A percentile compares a stretch with the other conserved stretches of the same genome.
Evolutionary conservation across 768 basidiomycete genomes (phyloP).

Genomic region (Hypholoma sublateritium): DNA sequence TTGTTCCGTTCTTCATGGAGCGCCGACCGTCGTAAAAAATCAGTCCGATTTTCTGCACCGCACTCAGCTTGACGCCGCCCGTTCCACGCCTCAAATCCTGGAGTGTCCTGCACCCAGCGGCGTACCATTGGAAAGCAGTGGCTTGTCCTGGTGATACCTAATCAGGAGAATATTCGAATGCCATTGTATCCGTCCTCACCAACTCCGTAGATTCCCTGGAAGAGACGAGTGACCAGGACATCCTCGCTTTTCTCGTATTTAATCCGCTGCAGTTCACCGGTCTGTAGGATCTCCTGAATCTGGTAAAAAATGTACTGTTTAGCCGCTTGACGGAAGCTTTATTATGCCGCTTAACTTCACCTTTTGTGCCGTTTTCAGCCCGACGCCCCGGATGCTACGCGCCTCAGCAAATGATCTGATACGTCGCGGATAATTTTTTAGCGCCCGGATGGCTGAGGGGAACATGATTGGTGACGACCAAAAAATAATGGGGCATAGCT

Average conservation of each 20-base stretch:
- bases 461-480: neutral
- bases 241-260: conserved; percentile 67
- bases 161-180: neutral
- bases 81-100: conserved; percentile 67
- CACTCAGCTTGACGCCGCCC: conserved; percentile 57
- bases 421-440: conserved; percentile 55
- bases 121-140: conserved; percentile 74
- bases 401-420: conserved; percentile 65
- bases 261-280: conserved; percentile 71
- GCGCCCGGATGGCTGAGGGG: conserved; percentile 54
- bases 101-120: conserved; percentile 73
- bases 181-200: conserved; percentile 43
- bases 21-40: conserved; percentile 65
- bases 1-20: neutral
- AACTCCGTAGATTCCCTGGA: conserved; percentile 86
- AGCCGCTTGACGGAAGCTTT: neutral
- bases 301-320: conserved; percentile 25
- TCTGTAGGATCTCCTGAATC: conserved; percentile 82
- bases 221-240: conserved; percentile 51
- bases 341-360: conserved; percentile 23
- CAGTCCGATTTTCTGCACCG: conserved; percentile 67
- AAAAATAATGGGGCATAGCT: neutral
- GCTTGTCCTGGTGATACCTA: conserved; percentile 44
- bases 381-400: conserved; percentile 57
- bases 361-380: conserved; percentile 76